Conservation (phyloP, 352 stramenopile genomes). For the Globisporangium apiculatum region DNA sequence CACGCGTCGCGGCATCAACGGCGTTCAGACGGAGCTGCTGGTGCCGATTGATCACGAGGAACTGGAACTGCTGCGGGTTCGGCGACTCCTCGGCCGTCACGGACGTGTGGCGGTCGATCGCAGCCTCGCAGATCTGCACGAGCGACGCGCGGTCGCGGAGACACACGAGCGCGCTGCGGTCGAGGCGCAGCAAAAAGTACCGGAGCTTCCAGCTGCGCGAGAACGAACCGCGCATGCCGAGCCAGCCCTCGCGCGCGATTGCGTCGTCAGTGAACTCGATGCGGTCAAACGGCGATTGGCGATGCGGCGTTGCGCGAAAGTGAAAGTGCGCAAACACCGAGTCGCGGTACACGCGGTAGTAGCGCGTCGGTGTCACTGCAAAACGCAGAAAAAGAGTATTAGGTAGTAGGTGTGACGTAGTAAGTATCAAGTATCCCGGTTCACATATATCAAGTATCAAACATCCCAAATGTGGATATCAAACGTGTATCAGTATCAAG, state of each 20-base stretch:
- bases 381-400: too few relatives aligned
- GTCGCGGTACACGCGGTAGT: slow-evolving; percentile 65
- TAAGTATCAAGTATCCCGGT: too few relatives aligned
- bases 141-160: slow-evolving; percentile 67
- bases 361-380: slow-evolving; percentile 19
- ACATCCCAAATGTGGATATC: too few relatives aligned
- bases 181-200: slow-evolving; percentile 67
- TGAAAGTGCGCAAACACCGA: slow-evolving; percentile 62
- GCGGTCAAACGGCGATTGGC: slow-evolving; percentile 20
- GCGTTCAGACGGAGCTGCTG: slow-evolving; percentile 69
- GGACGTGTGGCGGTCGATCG: slow-evolving; percentile 75
- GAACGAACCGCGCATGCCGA: slow-evolving; percentile 56
- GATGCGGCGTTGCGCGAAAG: slow-evolving; percentile 33
- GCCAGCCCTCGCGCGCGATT: slow-evolving; percentile 72
- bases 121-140: slow-evolving; percentile 56
- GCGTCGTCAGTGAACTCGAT: slow-evolving; percentile 65
- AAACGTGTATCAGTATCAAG: too few relatives aligned
- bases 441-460: too few relatives aligned
- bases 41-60: slow-evolving; percentile 69
- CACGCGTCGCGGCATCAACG: slow-evolving; percentile 42
- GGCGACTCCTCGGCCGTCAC: slow-evolving; percentile 48
- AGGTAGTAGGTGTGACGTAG: too few relatives aligned
- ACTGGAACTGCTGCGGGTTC: slow-evolving; percentile 74
- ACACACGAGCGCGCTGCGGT: slow-evolving; percentile 71
- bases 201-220: slow-evolving; percentile 80